These are phyloP conservation scores for Colletotrichum australisinense DNA, from an alignment of 2,329 filamentous ascomycete genomes.

Conservation along the genomic window DNA sequence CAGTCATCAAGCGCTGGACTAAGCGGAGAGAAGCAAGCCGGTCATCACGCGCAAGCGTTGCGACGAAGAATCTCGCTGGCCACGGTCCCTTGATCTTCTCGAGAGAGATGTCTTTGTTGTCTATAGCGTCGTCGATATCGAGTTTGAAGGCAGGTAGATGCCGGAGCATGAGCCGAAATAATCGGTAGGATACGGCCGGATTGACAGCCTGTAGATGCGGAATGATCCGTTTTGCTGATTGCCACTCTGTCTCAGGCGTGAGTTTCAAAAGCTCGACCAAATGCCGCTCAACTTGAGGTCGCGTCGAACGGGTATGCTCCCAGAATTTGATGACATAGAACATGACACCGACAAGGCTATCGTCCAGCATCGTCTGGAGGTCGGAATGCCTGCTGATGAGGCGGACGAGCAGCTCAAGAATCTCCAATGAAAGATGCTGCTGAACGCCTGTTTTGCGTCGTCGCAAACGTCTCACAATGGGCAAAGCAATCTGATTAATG, in stretches of 20 bases:
- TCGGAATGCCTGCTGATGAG: background rate
- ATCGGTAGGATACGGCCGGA: conserved; percentile 33
- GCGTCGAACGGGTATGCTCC: background rate
- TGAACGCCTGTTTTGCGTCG: background rate
- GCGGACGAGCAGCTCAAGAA: conserved; percentile 1
- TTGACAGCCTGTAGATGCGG: background rate
- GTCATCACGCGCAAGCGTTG: background rate
- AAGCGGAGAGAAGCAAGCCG: background rate
- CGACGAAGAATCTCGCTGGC: conserved; percentile 7
- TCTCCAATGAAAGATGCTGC: background rate
- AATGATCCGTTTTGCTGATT: background rate
- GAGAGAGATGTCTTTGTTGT: background rate
- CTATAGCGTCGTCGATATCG: conserved; percentile 40
- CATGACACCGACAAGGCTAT: background rate
- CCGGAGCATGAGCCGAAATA: conserved; percentile 40
- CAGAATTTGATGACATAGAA: conserved; percentile 15
- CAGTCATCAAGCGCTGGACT: background rate
- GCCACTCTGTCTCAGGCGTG: background rate
- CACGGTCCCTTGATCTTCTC: conserved; percentile 18
- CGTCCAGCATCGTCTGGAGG: background rate
- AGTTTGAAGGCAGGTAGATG: conserved; percentile 35
- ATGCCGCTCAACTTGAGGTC: background rate
- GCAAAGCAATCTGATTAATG: background rate
- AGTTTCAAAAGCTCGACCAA: conserved; percentile 1
- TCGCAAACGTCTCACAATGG: conserved; percentile 2